Evolutionary conservation across 306 rosid species (phyloP).

Genomic region (Dalbergia cochinchinensis): DNA sequence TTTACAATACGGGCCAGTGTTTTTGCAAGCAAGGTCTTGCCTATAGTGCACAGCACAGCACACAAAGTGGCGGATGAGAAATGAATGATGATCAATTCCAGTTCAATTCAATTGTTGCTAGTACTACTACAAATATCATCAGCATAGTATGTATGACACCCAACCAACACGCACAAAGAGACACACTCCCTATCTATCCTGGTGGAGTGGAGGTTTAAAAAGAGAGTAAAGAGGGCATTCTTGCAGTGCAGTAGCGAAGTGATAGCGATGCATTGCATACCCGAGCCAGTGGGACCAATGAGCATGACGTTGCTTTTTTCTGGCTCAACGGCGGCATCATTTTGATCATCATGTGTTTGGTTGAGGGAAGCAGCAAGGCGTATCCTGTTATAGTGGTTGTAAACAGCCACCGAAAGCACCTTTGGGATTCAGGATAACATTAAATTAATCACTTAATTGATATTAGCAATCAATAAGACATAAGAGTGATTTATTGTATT

Average conservation of each 20-base stretch:
- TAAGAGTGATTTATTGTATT: no score
- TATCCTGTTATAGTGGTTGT: conserved; percentile 76
- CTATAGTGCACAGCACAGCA: conserved; percentile 21
- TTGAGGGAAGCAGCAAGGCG: conserved; percentile 50
- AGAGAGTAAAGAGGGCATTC: background rate
- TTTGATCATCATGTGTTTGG: background rate
- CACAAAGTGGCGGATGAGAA: background rate
- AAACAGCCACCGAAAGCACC: conserved; percentile 85
- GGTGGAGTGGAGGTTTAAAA: no score
- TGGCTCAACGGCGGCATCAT: conserved; percentile 56
- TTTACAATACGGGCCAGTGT: conserved; percentile 77
- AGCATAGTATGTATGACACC: no score
- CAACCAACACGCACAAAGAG: background rate
- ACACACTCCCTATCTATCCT: background rate
- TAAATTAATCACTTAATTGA: background rate
- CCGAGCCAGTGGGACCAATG: conserved; percentile 85
- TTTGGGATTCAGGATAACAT: conserved; percentile 38
- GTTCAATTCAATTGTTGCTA: no score
- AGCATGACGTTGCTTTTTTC: conserved; percentile 75
- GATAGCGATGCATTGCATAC: background rate
- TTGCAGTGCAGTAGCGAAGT: background rate
- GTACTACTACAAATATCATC: background rate
- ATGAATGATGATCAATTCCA: background rate
- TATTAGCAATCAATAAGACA: no score
- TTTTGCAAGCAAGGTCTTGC: conserved; percentile 84